phyloP scores from a whole-genome alignment of 306 rosid species.

The Gastrolobium bilobum region DNA sequence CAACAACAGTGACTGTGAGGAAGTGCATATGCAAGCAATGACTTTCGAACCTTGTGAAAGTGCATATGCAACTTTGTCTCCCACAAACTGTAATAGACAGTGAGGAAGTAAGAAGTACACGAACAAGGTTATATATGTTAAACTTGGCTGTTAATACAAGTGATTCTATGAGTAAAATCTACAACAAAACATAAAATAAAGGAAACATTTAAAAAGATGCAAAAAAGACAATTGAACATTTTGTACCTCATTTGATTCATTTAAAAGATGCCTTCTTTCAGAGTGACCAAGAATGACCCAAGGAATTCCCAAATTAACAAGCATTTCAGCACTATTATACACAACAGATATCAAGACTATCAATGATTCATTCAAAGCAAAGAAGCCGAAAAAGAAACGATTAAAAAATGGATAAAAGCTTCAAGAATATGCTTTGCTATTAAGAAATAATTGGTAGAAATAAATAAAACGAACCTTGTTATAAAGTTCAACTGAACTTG shows the following conservation, averaged over 20 bases:
- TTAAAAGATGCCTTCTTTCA: conserved; percentile 73
- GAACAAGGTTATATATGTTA: conserved; percentile 17
- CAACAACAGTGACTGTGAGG: conserved; percentile 70
- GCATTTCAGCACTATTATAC: conserved; percentile 79
- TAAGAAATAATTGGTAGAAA: background rate
- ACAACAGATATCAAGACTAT: too few species aligned
- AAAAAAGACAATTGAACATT: conserved; percentile 19
- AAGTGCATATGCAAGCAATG: conserved; percentile 79
- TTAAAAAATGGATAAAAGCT: conserved; percentile 25
- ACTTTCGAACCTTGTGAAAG: conserved; percentile 84
- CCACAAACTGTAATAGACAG: conserved; percentile 71
- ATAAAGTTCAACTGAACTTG: conserved; percentile 25
- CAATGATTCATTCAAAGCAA: too few species aligned
- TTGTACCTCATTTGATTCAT: conserved; percentile 80
- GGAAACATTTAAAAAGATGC: background rate
- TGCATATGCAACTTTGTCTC: conserved; percentile 92
- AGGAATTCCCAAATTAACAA: conserved; percentile 74
- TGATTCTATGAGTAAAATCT: conserved; percentile 21
- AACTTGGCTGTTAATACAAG: conserved; percentile 16
- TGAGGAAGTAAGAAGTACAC: background rate
- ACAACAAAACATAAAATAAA: background rate
- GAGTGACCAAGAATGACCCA: conserved; percentile 92
- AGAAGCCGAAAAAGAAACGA: conserved; percentile 37
- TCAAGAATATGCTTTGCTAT: conserved; percentile 1
- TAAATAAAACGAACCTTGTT: background rate